Evolutionary conservation across 805 yeast species (phyloP).

Genomic region (Candida insectorum): DNA sequence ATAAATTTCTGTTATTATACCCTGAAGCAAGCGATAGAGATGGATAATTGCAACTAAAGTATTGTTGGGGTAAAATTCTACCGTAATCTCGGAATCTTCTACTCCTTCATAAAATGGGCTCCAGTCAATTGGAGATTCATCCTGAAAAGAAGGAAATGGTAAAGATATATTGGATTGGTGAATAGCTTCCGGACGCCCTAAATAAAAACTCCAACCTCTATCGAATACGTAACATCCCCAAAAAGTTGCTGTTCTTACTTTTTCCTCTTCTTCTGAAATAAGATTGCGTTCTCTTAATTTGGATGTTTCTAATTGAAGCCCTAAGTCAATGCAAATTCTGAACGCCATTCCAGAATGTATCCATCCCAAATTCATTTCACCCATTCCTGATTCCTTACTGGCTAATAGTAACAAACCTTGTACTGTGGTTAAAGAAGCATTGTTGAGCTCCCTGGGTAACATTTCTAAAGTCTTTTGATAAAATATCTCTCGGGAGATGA

Average conservation of each 20-base stretch:
- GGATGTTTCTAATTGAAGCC: conserved; percentile 9
- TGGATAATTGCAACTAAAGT: conserved; percentile 3
- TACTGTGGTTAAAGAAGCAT: conserved; percentile 8
- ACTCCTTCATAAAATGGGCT: conserved; percentile 2
- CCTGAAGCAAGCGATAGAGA: conserved; percentile 7
- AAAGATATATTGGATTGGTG: conserved; percentile 4
- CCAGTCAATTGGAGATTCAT: conserved; percentile 4
- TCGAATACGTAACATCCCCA: conserved; percentile 13
- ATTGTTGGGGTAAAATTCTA: conserved; percentile 8
- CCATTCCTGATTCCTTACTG: conserved; percentile 11
- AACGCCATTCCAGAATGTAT: conserved; percentile 11
- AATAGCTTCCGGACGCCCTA: conserved; percentile 9
- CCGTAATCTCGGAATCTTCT: background rate
- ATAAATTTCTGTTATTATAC: conserved; percentile 6
- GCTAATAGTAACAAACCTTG: conserved; percentile 11
- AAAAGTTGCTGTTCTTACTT: conserved; percentile 8
- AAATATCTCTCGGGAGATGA: conserved; percentile 3
- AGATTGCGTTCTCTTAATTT: conserved; percentile 4
- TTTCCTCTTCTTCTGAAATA: conserved; percentile 9
- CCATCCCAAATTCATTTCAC: conserved; percentile 9
- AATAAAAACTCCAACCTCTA: conserved; percentile 11
- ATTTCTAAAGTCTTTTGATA: conserved; percentile 6
- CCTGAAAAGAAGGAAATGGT: conserved; percentile 3
- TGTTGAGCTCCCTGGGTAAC: conserved; percentile 9
- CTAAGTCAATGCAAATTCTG: conserved; percentile 12